These are phyloP conservation scores for Populus nigra DNA, from an alignment of 345 rosid species.

Conservation along the genomic window DNA sequence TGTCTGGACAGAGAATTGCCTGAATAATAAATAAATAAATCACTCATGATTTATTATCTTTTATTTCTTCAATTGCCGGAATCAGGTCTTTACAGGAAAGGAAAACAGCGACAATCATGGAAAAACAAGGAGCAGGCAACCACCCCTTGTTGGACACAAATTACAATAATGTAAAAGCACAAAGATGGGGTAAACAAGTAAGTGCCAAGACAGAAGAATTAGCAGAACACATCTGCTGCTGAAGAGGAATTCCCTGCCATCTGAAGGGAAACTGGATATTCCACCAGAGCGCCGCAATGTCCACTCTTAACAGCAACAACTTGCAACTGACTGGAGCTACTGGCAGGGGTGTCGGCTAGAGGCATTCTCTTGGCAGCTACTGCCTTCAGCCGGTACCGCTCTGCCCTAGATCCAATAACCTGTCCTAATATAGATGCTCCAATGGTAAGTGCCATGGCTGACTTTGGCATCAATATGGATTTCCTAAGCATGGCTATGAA, in stretches of 20 bases:
- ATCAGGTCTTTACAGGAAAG: slow-evolving; percentile 6
- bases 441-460: slow-evolving; percentile 91
- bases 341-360: slow-evolving; percentile 11
- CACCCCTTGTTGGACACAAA: neutral
- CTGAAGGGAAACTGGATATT: slow-evolving; percentile 39
- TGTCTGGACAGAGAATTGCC: neutral
- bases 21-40: neutral
- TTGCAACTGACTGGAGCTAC: slow-evolving; percentile 18
- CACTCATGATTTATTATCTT: slow-evolving; percentile 7
- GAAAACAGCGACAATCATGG: neutral
- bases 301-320: slow-evolving; percentile 27
- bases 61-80: slow-evolving; percentile 7
- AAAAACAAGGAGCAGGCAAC: neutral
- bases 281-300: slow-evolving; percentile 31
- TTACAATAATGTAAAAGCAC: neutral
- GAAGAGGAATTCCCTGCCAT: slow-evolving; percentile 32
- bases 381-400: slow-evolving; percentile 66
- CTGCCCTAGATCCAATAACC: slow-evolving; percentile 96
- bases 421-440: slow-evolving; percentile 89
- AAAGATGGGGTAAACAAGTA: neutral
- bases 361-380: slow-evolving; percentile 42
- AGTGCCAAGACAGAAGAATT: slow-evolving; percentile 11
- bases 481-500: slow-evolving; percentile 90
- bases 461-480: slow-evolving; percentile 84
- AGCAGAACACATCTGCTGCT: slow-evolving; percentile 43